phyloP scores from a whole-genome alignment of 2,329 filamentous ascomycete species.

The Thielaviopsis musarum region DNA sequence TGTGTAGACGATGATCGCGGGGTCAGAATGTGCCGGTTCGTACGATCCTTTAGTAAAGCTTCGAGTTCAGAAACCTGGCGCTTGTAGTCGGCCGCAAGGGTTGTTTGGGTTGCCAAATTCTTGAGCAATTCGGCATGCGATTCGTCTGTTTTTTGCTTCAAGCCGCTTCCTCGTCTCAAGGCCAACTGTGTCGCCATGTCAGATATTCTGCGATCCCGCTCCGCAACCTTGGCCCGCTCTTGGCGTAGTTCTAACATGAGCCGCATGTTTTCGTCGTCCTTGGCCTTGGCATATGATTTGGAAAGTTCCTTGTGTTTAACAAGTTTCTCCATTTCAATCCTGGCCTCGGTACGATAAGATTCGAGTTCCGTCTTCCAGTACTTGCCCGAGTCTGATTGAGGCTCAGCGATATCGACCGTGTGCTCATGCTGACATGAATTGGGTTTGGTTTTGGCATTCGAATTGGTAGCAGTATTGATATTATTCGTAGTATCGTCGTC shows the following conservation, averaged over 20 bases:
- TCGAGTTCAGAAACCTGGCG: constrained; percentile 43
- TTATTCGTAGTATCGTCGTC: constrained; percentile 23
- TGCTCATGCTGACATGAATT: constrained; percentile 38
- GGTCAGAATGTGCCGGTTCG: constrained; percentile 25
- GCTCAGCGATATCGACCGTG: constrained; percentile 55
- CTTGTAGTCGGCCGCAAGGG: constrained; percentile 39
- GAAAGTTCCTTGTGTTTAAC: constrained; percentile 65
- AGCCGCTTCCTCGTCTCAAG: not conserved
- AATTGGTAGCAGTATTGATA: not conserved
- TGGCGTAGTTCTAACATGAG: constrained; percentile 48
- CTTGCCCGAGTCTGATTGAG: constrained; percentile 55
- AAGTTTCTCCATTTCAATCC: constrained; percentile 58
- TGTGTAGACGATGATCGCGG: constrained; percentile 34
- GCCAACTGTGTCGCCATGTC: constrained; percentile 29
- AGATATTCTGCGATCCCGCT: constrained; percentile 41
- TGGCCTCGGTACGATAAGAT: constrained; percentile 54
- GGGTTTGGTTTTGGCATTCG: constrained; percentile 19
- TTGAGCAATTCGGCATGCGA: constrained; percentile 32
- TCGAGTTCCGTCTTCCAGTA: constrained; percentile 72
- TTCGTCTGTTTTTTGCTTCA: constrained; percentile 15
- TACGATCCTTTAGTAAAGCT: constrained; percentile 27
- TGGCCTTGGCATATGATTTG: constrained; percentile 62
- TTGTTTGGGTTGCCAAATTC: constrained; percentile 40
- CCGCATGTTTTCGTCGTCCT: constrained; percentile 53
- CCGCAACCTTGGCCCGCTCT: constrained; percentile 52